phyloP scores from a whole-genome alignment of 768 basidiomycete genomes.

The Lactarius vividus region DNA sequence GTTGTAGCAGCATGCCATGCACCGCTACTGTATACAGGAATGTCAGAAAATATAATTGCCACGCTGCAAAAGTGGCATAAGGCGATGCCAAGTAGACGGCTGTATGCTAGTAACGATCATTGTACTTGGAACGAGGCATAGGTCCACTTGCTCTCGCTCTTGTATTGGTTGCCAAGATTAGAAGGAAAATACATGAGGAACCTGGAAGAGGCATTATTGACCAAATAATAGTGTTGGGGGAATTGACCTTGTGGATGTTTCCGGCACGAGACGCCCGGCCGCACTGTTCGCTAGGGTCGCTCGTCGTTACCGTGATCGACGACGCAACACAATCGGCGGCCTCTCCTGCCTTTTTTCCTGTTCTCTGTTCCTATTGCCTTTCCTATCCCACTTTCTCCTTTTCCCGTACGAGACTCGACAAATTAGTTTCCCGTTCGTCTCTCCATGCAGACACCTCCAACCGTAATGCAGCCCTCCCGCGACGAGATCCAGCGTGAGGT shows the following conservation, averaged over 20 bases:
- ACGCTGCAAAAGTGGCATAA: not conserved
- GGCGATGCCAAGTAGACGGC: not conserved
- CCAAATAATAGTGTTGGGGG: not conserved
- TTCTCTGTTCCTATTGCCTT: not conserved
- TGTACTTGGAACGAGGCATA: not conserved
- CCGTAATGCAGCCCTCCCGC: conserved; percentile 65
- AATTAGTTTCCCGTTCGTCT: not conserved
- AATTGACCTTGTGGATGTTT: not conserved
- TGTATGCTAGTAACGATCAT: no score
- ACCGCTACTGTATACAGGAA: not conserved
- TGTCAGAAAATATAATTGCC: not conserved
- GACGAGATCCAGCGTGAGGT: conserved; percentile 87
- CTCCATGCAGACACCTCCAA: conserved; percentile 10
- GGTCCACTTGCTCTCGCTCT: not conserved
- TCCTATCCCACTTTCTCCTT: not conserved
- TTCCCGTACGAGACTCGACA: not conserved
- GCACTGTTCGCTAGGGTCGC: not conserved
- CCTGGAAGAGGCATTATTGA: no score
- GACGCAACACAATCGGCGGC: conserved; percentile 10
- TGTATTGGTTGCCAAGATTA: not conserved
- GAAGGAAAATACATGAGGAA: not conserved
- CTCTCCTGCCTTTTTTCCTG: not conserved
- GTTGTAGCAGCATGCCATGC: no score
- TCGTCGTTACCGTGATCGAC: conserved; percentile 20
- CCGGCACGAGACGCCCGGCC: conserved; percentile 1